A percentile compares a stretch with the other conserved stretches of the same genome.
These are phyloP conservation scores for Metschnikowia anglica DNA, from an alignment of 805 yeast species.

Conservation along the genomic window DNA sequence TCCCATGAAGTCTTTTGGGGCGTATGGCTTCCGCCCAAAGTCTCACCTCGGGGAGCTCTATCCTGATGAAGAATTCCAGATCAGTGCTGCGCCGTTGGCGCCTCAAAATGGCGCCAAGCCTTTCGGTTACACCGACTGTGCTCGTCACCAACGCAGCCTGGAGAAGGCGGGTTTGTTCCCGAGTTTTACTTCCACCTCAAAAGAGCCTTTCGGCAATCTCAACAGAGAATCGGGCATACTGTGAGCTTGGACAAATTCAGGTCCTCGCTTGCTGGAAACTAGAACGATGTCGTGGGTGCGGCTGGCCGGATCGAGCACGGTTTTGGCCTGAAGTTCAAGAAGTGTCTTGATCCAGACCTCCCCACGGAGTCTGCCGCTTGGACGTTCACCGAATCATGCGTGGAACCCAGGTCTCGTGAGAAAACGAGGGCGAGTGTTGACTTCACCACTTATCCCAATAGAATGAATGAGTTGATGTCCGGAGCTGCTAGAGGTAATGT, in stretches of 20 bases:
- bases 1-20: too few species aligned
- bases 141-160: neutral
- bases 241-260: neutral
- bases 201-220: conserved; percentile 1
- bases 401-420: neutral
- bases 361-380: neutral
- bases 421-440: neutral
- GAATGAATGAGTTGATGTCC: neutral
- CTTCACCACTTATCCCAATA: neutral
- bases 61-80: too few species aligned
- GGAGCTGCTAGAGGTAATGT: neutral
- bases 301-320: neutral
- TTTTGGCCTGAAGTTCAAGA: neutral
- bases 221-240: neutral
- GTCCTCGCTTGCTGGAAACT: neutral
- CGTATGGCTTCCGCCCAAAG: too few species aligned
- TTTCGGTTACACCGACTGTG: neutral
- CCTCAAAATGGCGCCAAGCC: too few species aligned
- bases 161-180: conserved; percentile 1
- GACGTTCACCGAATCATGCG: neutral
- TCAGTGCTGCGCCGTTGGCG: too few species aligned
- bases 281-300: neutral
- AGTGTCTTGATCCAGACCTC: conserved; percentile 1
- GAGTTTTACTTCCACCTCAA: conserved; percentile 5
- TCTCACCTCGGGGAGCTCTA: too few species aligned